Evolutionary conservation across 2,329 filamentous ascomycete genomes (phyloP).

Genomic region (Didymella pinodella): DNA sequence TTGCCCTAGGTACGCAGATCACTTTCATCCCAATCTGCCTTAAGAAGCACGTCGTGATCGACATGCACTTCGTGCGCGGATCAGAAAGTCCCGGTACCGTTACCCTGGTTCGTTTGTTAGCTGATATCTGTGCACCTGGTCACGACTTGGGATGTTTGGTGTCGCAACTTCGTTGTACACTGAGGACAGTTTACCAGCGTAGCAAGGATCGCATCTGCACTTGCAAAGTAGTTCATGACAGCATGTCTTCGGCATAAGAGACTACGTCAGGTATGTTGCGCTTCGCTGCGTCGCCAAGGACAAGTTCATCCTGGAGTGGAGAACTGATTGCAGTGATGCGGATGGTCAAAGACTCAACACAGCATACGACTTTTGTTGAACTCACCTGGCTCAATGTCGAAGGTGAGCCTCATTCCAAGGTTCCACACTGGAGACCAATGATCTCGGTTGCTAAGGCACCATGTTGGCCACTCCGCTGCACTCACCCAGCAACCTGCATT

Average conservation of each 20-base stretch:
- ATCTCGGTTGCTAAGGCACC: background rate
- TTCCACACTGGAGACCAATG: too few species aligned
- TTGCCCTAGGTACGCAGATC: constrained; percentile 15
- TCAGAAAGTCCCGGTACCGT: constrained; percentile 1
- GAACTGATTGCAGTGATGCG: constrained; percentile 3
- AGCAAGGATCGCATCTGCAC: background rate
- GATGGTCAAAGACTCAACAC: background rate
- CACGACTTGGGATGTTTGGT: background rate
- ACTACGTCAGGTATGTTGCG: constrained; percentile 14
- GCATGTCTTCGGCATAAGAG: background rate
- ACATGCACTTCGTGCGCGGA: constrained; percentile 15
- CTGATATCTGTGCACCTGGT: background rate
- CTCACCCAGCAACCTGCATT: background rate
- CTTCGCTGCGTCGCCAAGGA: background rate
- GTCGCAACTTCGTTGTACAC: background rate
- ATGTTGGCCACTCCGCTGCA: background rate
- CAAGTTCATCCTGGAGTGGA: background rate
- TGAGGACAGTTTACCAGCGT: background rate
- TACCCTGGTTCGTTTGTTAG: background rate
- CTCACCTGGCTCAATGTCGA: background rate
- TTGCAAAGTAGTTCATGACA: background rate
- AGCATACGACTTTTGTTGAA: background rate
- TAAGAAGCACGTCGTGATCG: constrained; percentile 11
- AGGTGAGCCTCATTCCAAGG: background rate
- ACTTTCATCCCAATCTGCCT: constrained; percentile 1